Percentiles rank a stretch among this genome's conserved stretches.
Conservation (phyloP, 805 yeast species). For the Ogataea minuta region DNA sequence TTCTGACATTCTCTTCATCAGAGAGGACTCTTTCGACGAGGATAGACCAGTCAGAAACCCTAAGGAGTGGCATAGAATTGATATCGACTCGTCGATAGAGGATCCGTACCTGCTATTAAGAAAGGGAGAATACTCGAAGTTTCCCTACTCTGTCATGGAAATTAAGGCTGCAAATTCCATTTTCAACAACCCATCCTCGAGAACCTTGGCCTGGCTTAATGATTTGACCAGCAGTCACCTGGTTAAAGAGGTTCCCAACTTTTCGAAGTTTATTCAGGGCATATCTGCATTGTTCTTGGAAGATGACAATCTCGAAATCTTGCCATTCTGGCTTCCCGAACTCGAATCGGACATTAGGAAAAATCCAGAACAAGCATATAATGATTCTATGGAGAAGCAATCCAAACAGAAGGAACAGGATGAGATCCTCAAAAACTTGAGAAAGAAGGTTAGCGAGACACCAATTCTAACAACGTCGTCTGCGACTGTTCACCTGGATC, state of each 20-base stretch:
- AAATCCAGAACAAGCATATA: constrained; percentile 77
- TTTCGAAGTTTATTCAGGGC: constrained; percentile 92
- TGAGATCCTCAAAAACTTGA: constrained; percentile 36
- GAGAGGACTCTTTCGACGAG: constrained; percentile 86
- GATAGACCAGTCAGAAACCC: constrained; percentile 91
- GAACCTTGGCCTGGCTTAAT: constrained; percentile 67
- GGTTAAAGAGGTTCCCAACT: constrained; percentile 91
- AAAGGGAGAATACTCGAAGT: constrained; percentile 79
- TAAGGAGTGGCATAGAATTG: constrained; percentile 84
- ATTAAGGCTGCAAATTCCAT: constrained; percentile 52
- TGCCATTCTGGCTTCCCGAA: constrained; percentile 95
- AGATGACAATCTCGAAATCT: constrained; percentile 82
- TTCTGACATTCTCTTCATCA: constrained; percentile 78
- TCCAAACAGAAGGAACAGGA: constrained; percentile 45
- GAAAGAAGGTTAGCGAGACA: constrained; percentile 42
- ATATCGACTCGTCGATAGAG: constrained; percentile 73
- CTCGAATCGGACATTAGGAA: constrained; percentile 73
- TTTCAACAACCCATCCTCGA: constrained; percentile 49
- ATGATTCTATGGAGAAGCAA: constrained; percentile 57
- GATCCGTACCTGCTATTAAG: constrained; percentile 73
- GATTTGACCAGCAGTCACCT: constrained; percentile 81
- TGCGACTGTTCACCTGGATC: constrained; percentile 31
- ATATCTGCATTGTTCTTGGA: constrained; percentile 83
- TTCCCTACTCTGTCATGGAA: constrained; percentile 88
- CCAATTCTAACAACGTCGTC: constrained; percentile 33